A percentile compares a stretch with the other conserved stretches of the same genome.
Conservation (phyloP, 192 early-diverging fungal genomes). For the Backusella morwellensis region DNA sequence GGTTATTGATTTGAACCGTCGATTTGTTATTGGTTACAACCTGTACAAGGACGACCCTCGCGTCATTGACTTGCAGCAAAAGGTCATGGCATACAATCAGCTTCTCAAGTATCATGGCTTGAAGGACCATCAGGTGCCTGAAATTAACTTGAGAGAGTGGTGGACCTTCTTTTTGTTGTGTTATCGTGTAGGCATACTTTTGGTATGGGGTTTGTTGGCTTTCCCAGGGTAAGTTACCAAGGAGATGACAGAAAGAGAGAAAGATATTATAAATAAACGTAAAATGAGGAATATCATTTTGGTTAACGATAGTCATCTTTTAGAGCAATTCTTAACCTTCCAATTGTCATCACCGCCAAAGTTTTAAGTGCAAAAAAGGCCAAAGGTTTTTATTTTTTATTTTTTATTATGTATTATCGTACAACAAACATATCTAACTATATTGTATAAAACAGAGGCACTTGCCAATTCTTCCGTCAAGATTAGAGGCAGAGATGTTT, state of each 20-base stretch:
- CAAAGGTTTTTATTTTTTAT: constrained; percentile 30
- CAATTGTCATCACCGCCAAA: constrained; percentile 52
- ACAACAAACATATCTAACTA: background rate
- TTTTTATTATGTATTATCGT: background rate
- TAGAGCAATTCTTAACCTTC: constrained; percentile 58
- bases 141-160: constrained; percentile 65
- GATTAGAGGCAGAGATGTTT: constrained; percentile 90
- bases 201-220: constrained; percentile 73
- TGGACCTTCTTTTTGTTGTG: constrained; percentile 70
- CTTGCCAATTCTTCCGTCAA: constrained; percentile 89
- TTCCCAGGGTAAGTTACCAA: constrained; percentile 71
- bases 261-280: background rate
- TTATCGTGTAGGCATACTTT: constrained; percentile 65
- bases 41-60: constrained; percentile 79
- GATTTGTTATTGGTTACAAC: constrained; percentile 83
- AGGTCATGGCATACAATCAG: constrained; percentile 84
- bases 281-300: background rate
- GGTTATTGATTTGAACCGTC: constrained; percentile 86
- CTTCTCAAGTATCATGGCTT: constrained; percentile 91
- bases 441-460: constrained; percentile 52
- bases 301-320: background rate
- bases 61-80: constrained; percentile 72
- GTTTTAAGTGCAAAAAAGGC: constrained; percentile 53
- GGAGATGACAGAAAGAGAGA: background rate
- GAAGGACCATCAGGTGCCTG: constrained; percentile 95